These are phyloP conservation scores for Biscogniauxia marginata DNA, from an alignment of 2,329 filamentous ascomycete species.

Conservation along the genomic window DNA sequence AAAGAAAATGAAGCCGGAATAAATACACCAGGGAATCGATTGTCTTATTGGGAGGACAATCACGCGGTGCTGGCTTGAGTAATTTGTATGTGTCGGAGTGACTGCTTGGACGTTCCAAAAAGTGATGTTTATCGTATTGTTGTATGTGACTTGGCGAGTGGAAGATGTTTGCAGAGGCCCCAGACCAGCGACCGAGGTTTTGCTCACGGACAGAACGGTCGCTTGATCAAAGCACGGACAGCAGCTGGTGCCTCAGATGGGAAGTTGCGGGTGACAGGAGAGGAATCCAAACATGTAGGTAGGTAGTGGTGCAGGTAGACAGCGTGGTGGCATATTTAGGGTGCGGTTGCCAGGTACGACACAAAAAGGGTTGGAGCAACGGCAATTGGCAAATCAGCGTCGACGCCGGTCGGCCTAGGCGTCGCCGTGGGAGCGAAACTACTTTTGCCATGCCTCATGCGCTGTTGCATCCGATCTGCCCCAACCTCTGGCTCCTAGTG, in stretches of 20 bases:
- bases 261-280: neutral
- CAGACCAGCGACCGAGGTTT: neutral
- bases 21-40: neutral
- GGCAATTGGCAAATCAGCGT: neutral
- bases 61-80: neutral
- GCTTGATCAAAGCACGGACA: neutral
- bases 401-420: neutral
- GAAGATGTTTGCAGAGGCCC: neutral
- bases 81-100: constrained; percentile 1
- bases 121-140: constrained; percentile 13
- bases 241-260: neutral
- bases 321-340: neutral
- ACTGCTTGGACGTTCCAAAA: constrained; percentile 13
- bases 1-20: neutral
- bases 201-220: neutral
- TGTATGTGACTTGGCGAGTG: neutral
- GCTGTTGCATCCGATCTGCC: neutral
- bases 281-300: neutral
- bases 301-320: neutral
- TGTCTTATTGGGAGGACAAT: neutral
- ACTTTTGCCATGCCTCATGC: neutral
- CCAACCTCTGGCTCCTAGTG: neutral
- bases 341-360: neutral
- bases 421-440: neutral
- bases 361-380: neutral